These are phyloP conservation scores for Boeremia exigua DNA, from an alignment of 2,329 filamentous ascomycete species.

Conservation along the genomic window DNA sequence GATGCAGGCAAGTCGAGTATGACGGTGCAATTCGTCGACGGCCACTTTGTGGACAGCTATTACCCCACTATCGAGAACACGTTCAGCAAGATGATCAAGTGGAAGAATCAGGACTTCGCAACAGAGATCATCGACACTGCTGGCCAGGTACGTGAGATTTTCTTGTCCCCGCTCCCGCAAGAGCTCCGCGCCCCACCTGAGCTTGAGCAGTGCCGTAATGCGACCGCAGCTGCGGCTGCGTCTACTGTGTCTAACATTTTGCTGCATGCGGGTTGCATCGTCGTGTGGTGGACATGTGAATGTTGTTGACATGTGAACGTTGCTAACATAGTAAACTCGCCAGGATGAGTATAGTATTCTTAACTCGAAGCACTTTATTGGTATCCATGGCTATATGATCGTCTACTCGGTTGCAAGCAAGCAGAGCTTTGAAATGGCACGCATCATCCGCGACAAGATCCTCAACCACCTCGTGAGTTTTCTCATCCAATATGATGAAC, in stretches of 20 bases:
- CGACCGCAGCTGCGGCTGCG: background rate
- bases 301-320: background rate
- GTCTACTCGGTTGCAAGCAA: conserved; percentile 96
- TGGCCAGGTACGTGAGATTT: conserved; percentile 71
- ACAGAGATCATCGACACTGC: conserved; percentile 99
- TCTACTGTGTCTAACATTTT: too few species aligned
- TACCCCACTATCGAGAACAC: conserved; percentile 99
- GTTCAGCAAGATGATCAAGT: conserved; percentile 93
- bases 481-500: background rate
- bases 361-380: conserved; percentile 98
- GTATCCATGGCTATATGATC: conserved; percentile 98
- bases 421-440: conserved; percentile 96
- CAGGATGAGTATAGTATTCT: conserved; percentile 98
- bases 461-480: conserved; percentile 84
- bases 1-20: conserved; percentile 90
- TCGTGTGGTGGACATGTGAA: too few species aligned
- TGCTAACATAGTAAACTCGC: conserved; percentile 29
- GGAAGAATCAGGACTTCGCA: conserved; percentile 89
- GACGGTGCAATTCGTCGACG: conserved; percentile 95
- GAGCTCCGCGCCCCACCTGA: conserved; percentile 23
- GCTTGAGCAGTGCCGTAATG: conserved; percentile 1
- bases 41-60: conserved; percentile 98
- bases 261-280: too few species aligned
- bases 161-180: conserved; percentile 23
- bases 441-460: conserved; percentile 96